Percentiles rank a stretch among this genome's conserved stretches.
phyloP scores from a whole-genome alignment of 805 yeast species.

The Teunomyces lycoperdinae region DNA sequence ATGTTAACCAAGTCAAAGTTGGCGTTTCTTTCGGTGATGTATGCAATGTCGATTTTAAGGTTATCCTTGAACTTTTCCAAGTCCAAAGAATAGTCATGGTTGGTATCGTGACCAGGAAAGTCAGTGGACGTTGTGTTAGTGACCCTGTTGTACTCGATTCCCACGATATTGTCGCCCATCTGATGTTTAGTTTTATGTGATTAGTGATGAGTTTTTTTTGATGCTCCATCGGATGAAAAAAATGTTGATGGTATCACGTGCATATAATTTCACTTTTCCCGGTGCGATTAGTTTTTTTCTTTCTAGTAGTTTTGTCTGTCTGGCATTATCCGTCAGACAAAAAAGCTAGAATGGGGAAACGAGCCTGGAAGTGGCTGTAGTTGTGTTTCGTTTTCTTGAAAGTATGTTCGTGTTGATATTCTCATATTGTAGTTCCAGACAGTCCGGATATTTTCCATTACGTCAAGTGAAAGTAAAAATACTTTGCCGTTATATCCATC shows the following conservation, averaged over 20 bases:
- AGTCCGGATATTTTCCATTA: slow-evolving; percentile 12
- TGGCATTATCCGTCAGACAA: not conserved
- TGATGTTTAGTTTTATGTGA: not conserved
- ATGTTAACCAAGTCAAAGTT: slow-evolving; percentile 84
- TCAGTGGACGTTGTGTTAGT: slow-evolving; percentile 87
- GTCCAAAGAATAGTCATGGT: slow-evolving; percentile 75
- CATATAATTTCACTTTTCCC: not conserved
- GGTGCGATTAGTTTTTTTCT: not conserved
- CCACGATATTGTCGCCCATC: slow-evolving; percentile 56
- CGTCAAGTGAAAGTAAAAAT: slow-evolving; percentile 24
- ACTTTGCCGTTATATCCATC: slow-evolving; percentile 44
- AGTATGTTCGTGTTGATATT: not conserved
- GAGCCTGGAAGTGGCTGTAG: slow-evolving; percentile 1
- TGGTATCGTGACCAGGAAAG: slow-evolving; percentile 80
- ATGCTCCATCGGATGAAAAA: slow-evolving; percentile 5
- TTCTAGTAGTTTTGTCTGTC: not conserved
- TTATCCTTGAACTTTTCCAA: slow-evolving; percentile 70
- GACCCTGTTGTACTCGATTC: slow-evolving; percentile 86
- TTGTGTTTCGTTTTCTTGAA: not conserved
- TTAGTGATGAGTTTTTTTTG: slow-evolving; percentile 3
- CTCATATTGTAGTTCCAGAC: slow-evolving; percentile 4
- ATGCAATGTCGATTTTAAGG: slow-evolving; percentile 65
- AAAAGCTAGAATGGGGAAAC: not conserved
- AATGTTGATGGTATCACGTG: slow-evolving; percentile 2
- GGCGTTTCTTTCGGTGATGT: slow-evolving; percentile 64